Conservation (phyloP, 73 alveolate genomes). For the Paramecium biaurelia region DNA sequence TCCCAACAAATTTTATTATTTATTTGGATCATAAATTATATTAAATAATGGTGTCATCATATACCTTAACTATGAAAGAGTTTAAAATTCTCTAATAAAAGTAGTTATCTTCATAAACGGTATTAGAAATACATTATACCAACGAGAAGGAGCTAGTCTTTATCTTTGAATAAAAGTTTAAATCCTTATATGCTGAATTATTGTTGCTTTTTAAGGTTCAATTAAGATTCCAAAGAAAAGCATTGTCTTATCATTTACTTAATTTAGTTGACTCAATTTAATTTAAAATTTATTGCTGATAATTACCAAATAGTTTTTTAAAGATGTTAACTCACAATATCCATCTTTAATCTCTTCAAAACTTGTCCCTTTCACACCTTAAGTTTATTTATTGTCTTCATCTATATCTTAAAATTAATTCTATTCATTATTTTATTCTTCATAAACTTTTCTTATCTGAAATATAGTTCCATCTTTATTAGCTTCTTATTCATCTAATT, state of each 20-base stretch:
- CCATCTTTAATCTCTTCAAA: neutral
- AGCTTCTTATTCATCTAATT: neutral
- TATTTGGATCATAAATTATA: neutral
- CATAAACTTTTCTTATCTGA: neutral
- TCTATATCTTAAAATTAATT: neutral
- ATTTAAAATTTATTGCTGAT: neutral
- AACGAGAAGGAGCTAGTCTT: neutral
- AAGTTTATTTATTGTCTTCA: neutral
- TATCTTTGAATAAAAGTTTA: neutral
- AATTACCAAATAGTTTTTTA: neutral
- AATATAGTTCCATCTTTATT: conserved; percentile 1
- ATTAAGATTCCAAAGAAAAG: conserved; percentile 27
- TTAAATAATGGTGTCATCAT: neutral
- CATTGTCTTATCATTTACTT: neutral
- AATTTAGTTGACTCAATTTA: neutral
- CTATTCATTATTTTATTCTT: neutral
- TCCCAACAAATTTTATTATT: neutral
- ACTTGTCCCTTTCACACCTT: neutral
- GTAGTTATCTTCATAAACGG: conserved; percentile 21
- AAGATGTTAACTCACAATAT: neutral
- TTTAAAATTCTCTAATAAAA: neutral
- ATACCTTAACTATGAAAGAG: neutral
- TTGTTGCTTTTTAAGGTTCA: neutral
- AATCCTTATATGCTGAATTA: neutral
- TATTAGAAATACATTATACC: neutral